Base-by-base conservation (phyloP, 2,329 filamentous ascomycete species). In the Furcasterigmium sp. region DNA sequence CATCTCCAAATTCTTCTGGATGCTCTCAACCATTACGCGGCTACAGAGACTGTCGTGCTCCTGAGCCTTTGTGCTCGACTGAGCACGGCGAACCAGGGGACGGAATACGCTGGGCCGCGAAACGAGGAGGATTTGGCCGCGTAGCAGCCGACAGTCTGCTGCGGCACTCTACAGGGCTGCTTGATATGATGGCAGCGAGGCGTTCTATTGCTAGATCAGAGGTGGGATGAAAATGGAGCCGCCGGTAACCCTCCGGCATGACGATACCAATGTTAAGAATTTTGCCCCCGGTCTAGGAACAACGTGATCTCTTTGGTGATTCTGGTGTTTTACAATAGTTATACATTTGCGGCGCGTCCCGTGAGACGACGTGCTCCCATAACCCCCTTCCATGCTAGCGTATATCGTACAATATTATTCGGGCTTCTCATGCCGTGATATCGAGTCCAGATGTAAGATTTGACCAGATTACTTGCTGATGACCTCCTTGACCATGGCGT, bases 1-100 rank as follows among this genome's bases (percentile, higher is more conserved):
- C 91, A 97, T 65, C 67, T 98, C 55, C 91, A 95, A 69, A 95
- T 97, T 52, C 65, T 98, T 55, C 80, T 97, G 29, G 93, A 97
- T 60, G 91, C 89, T 47, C 74, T 98, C 49, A 97, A 98, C 56
- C 95, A 97, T 64, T 94, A 96, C 55, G 93, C 93, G 3, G 93
- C 93, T 0, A 97, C 93, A 0, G 93, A 98, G 70, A 97, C 93
- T 30, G 91, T 96, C 3, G 93, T 95, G 15, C 75, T 98, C 51
- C 69, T 97, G 49, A 91, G 91, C 51, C 71, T 98, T 14, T 95
- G 89, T 59, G 89, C 89, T 11, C 69, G 89, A 47, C 60, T 95
- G 56, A 91, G 85, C 56, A 88, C 85, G 46, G 88, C 87, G 11
- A 89, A 87, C 47, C 86, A 91, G 59, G 87, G 86, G 17, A 83